Evolutionary conservation across 352 stramenopile genomes (phyloP).

Genomic region (Phytopythium chamaehyphon): DNA sequence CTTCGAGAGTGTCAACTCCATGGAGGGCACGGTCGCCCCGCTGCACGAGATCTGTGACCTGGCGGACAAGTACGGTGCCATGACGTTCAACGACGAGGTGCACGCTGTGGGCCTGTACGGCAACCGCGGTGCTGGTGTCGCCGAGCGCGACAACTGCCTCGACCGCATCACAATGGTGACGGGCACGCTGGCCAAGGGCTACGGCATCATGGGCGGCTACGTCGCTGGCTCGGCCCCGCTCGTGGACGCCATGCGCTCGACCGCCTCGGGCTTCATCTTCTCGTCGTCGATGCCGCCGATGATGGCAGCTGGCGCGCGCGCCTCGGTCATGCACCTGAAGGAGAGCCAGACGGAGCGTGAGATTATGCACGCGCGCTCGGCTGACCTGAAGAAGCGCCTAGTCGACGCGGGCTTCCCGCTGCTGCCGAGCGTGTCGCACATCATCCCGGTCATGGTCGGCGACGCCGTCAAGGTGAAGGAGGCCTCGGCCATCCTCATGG

Average conservation of each 20-base stretch:
- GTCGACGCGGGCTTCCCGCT: conserved; percentile 83
- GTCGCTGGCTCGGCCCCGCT: conserved; percentile 79
- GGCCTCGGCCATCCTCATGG: conserved; percentile 86
- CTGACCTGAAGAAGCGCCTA: conserved; percentile 80
- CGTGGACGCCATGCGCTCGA: conserved; percentile 86
- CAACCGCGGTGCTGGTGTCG: conserved; percentile 79
- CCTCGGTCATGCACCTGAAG: conserved; percentile 82
- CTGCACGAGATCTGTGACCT: conserved; percentile 84
- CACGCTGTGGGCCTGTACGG: conserved; percentile 89
- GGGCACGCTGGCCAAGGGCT: conserved; percentile 88
- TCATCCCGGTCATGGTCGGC: conserved; percentile 87
- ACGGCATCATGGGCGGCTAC: conserved; percentile 90
- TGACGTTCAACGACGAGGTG: conserved; percentile 91
- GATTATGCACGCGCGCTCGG: conserved; percentile 80
- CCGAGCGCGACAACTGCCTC: conserved; percentile 83
- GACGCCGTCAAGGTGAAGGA: conserved; percentile 88
- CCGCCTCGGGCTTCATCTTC: conserved; percentile 88
- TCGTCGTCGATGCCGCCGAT: conserved; percentile 88
- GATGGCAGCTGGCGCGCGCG: conserved; percentile 73
- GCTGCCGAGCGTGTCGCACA: conserved; percentile 85
- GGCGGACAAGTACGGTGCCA: conserved; percentile 89
- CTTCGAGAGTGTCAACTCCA: conserved; percentile 87
- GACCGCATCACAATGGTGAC: conserved; percentile 89
- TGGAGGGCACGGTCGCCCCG: conserved; percentile 83
- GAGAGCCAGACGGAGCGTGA: conserved; percentile 78